Evolutionary conservation across 176 grass and related monocot genomes (phyloP).

Genomic region (Oryza punctata): DNA sequence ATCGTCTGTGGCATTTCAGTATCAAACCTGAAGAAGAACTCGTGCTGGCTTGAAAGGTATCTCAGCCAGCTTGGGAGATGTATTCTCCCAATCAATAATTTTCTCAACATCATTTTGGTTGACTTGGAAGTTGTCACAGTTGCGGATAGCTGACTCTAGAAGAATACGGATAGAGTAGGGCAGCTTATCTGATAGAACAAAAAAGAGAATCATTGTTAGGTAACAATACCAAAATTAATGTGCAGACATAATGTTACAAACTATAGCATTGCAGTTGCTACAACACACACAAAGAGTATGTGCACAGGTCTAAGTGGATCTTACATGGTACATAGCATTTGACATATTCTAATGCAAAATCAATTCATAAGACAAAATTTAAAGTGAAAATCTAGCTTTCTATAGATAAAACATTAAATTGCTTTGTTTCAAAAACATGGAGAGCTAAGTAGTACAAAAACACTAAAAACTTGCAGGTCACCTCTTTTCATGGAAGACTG

Average conservation of each 20-base stretch:
- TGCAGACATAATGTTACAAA: background rate
- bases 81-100: constrained; percentile 95
- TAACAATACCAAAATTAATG: background rate
- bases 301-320: background rate
- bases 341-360: constrained; percentile 25
- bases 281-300: background rate
- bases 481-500: background rate
- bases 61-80: constrained; percentile 81
- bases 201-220: constrained; percentile 4
- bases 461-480: background rate
- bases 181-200: constrained; percentile 72
- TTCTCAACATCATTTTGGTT: constrained; percentile 81
- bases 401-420: background rate
- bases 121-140: constrained; percentile 94
- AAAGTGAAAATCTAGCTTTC: background rate
- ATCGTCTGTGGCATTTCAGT: background rate
- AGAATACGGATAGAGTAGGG: constrained; percentile 91
- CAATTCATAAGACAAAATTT: background rate
- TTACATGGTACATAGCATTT: background rate
- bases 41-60: constrained; percentile 96
- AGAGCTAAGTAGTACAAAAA: background rate
- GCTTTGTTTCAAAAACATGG: background rate
- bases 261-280: constrained; percentile 3
- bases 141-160: constrained; percentile 87
- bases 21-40: constrained; percentile 86